Conservation (phyloP, 805 yeast species). For the Candida pseudofarinosa region DNA sequence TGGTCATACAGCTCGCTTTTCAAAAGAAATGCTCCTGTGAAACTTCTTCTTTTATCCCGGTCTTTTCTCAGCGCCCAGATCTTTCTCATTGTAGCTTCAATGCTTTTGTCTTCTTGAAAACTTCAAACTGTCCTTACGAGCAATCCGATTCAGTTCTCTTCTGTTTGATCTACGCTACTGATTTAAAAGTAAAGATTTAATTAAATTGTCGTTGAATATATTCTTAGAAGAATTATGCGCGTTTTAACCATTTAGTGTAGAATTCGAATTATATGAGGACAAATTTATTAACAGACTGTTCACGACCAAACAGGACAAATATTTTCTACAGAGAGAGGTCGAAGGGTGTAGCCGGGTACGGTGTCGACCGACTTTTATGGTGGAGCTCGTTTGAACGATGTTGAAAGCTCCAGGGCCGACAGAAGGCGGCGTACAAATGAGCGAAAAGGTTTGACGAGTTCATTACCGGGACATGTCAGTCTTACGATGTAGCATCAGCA, state of each 20-base stretch:
- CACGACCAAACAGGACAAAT: neutral
- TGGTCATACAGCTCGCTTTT: neutral
- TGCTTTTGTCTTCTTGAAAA: neutral
- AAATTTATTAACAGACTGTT: neutral
- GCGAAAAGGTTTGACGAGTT: too few relatives aligned
- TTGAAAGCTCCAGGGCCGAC: too few relatives aligned
- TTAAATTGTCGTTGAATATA: neutral
- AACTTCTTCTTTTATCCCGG: slow-evolving; percentile 19
- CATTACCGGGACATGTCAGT: too few relatives aligned
- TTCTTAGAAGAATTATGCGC: too few relatives aligned
- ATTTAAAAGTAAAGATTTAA: neutral
- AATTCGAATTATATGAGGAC: neutral
- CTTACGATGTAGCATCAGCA: too few relatives aligned
- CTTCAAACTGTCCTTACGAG: neutral
- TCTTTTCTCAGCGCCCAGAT: slow-evolving; percentile 25
- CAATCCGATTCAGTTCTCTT: neutral
- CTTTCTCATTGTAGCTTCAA: slow-evolving; percentile 43
- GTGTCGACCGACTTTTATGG: too few relatives aligned
- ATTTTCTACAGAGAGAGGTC: too few relatives aligned
- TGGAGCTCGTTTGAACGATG: too few relatives aligned
- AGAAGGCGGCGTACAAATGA: too few relatives aligned
- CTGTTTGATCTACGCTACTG: neutral
- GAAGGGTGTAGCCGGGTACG: too few relatives aligned
- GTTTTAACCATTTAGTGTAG: slow-evolving; percentile 8
- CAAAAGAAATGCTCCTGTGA: slow-evolving; percentile 3